phyloP scores from a whole-genome alignment of 1,284 basidiomycete genomes.

The Ceratobasidium sp. region DNA sequence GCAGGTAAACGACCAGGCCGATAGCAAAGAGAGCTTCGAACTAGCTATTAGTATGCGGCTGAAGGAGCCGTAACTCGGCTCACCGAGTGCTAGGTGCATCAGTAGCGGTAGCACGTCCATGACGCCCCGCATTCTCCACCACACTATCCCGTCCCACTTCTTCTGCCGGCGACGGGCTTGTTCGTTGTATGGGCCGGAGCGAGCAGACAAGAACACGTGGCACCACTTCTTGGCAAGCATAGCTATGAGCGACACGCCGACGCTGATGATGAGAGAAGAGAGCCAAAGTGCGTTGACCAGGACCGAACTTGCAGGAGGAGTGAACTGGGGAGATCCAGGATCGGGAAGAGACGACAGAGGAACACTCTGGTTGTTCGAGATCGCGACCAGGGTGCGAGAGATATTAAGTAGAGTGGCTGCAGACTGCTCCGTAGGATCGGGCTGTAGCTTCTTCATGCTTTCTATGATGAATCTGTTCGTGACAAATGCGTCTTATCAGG shows the following conservation, averaged over 20 bases:
- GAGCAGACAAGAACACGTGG: slow-evolving; percentile 6
- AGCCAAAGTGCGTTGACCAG: slow-evolving; percentile 4
- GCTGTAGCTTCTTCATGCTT: neutral
- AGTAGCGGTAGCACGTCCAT: slow-evolving; percentile 5
- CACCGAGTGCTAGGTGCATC: slow-evolving; percentile 11
- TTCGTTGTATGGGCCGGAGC: neutral
- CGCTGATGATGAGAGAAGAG: neutral
- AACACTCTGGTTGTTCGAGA: neutral
- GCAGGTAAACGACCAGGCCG: too few species aligned
- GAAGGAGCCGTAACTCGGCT: neutral
- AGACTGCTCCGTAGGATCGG: too few species aligned
- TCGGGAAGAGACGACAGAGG: neutral
- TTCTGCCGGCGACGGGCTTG: too few species aligned
- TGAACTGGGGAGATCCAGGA: neutral
- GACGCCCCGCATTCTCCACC: too few species aligned
- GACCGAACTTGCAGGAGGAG: neutral
- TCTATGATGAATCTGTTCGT: slow-evolving; percentile 4
- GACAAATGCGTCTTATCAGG: neutral
- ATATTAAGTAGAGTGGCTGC: too few species aligned
- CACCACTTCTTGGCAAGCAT: slow-evolving; percentile 15
- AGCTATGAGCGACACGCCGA: neutral
- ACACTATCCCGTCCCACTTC: too few species aligned
- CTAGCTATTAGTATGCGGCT: too few species aligned
- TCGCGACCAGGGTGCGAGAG: too few species aligned
- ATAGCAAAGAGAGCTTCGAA: too few species aligned